Evolutionary conservation across 2,329 filamentous ascomycete genomes (phyloP).

Genomic region (Colletotrichum camelliae): DNA sequence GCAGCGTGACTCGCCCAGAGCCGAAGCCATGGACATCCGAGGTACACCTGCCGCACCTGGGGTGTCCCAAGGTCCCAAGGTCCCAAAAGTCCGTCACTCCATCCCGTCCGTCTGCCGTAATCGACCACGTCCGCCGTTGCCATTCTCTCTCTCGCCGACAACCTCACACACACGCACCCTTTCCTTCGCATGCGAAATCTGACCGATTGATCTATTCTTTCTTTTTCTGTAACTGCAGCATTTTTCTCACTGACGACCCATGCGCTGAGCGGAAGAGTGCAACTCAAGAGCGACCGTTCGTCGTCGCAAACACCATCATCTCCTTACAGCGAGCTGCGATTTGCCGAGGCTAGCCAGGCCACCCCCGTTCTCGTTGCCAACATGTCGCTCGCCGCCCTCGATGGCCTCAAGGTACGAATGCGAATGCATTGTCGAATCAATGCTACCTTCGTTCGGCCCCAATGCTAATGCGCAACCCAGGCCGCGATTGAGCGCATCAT

Average conservation of each 20-base stretch:
- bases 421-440: background rate
- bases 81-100: background rate
- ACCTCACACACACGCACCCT: background rate
- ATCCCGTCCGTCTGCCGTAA: background rate
- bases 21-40: conserved; percentile 19
- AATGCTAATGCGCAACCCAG: conserved; percentile 45
- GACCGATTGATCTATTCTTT: background rate
- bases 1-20: conserved; percentile 13
- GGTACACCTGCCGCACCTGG: background rate
- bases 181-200: background rate
- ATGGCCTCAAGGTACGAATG: conserved; percentile 17
- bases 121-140: background rate
- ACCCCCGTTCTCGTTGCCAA: background rate
- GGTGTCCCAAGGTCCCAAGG: background rate
- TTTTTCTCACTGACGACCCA: background rate
- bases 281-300: background rate
- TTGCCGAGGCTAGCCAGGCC: conserved; percentile 20
- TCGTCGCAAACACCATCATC: background rate
- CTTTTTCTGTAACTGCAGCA: background rate
- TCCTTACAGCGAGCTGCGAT: background rate
- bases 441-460: background rate
- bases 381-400: conserved; percentile 20
- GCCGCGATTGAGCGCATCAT: conserved; percentile 75
- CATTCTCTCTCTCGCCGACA: background rate
- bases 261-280: conserved; percentile 2